Percentiles rank a stretch among this genome's conserved stretches.
Conservation (phyloP, 2,329 filamentous ascomycete species). For the Pseudocercospora pini-densiflorae region DNA sequence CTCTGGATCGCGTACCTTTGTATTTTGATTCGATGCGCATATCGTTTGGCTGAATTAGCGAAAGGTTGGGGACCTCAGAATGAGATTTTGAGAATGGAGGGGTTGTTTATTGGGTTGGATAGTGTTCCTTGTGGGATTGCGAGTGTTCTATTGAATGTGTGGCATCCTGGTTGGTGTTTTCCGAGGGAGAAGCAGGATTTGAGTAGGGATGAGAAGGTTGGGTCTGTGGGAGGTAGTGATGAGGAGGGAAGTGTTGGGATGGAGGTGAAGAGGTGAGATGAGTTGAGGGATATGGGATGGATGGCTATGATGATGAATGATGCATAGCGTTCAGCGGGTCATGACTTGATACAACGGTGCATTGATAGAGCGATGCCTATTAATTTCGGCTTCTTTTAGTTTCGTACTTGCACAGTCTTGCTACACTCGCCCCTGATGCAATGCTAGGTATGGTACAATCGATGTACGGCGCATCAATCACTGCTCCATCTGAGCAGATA, state of each 20-base stretch:
- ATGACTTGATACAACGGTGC: too few relatives aligned
- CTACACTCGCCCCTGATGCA: conserved; percentile 1
- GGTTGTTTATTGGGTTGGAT: conserved; percentile 39
- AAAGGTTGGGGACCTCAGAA: conserved; percentile 33
- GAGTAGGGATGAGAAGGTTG: conserved; percentile 18
- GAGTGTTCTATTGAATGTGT: conserved; percentile 36
- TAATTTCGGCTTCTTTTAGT: too few relatives aligned
- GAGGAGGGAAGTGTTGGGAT: conserved; percentile 8
- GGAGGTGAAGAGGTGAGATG: neutral
- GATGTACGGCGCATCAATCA: neutral
- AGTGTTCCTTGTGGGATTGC: conserved; percentile 40
- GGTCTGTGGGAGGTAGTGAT: conserved; percentile 12
- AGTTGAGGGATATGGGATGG: neutral
- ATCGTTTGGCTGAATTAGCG: conserved; percentile 37
- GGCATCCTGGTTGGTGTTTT: conserved; percentile 41
- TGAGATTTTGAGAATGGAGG: conserved; percentile 32
- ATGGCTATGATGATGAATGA: neutral
- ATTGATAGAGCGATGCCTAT: too few relatives aligned
- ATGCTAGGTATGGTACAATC: conserved; percentile 3
- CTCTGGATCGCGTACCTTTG: conserved; percentile 33
- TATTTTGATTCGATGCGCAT: conserved; percentile 37
- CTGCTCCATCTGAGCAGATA: neutral
- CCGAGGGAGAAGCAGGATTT: conserved; percentile 27
- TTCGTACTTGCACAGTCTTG: conserved; percentile 4
- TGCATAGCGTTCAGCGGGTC: neutral